Evolutionary conservation across 2,329 filamentous ascomycete species (phyloP).

Genomic region (Arthrinium puccinioides): DNA sequence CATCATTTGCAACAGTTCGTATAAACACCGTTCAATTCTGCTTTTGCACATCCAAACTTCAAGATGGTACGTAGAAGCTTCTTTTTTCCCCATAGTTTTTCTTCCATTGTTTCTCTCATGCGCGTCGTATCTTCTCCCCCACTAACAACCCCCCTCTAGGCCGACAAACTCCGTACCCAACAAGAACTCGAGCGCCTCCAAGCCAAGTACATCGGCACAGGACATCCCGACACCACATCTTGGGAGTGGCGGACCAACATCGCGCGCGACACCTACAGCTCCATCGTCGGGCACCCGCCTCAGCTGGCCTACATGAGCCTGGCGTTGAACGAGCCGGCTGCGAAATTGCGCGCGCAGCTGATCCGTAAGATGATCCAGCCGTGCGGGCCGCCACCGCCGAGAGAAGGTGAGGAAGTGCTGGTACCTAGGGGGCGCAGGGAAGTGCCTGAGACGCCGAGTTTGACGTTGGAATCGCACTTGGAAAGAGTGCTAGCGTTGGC

Average conservation of each 20-base stretch:
- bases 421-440: too few relatives aligned
- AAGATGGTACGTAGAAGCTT: not conserved
- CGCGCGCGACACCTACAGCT: slow-evolving; percentile 84
- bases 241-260: slow-evolving; percentile 98
- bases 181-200: slow-evolving; percentile 97
- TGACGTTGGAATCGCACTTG: too few relatives aligned
- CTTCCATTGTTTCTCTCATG: too few relatives aligned
- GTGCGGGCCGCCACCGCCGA: slow-evolving; percentile 47
- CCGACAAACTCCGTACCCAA: slow-evolving; percentile 94
- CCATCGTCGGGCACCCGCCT: slow-evolving; percentile 82
- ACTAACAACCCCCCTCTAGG: slow-evolving; percentile 37
- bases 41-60: too few relatives aligned
- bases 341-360: slow-evolving; percentile 72
- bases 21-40: too few relatives aligned
- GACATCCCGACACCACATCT: slow-evolving; percentile 91
- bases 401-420: slow-evolving; percentile 42
- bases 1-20: too few relatives aligned
- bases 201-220: slow-evolving; percentile 91
- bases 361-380: slow-evolving; percentile 73
- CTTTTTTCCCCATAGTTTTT: not conserved
- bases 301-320: slow-evolving; percentile 84
- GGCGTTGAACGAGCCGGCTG: slow-evolving; percentile 76
- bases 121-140: not conserved
- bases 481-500: too few relatives aligned
- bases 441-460: too few relatives aligned